Evolutionary conservation across 192 early-diverging fungal species (phyloP), one percentile per base, ranked within the genome.

Genomic region (Backusella sp.): DNA sequence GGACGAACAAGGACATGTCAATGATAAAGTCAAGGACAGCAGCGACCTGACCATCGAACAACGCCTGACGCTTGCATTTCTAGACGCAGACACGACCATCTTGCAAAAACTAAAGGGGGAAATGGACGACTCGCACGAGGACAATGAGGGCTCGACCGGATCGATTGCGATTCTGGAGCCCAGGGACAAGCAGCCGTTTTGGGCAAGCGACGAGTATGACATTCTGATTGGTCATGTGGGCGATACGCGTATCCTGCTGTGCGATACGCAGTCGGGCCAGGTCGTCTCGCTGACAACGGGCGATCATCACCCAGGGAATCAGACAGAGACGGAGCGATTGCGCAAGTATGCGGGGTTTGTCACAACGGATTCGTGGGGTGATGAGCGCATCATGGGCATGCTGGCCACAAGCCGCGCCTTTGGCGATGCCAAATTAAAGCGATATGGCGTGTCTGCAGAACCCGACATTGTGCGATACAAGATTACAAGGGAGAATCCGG

Each of bases 351-450:
- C 90, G 3, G 91, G 90, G 0, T 93, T 89, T 79, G 87, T 93
- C 32, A 92, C 86, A 21, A 90, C 91, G 23, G 92, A 93, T 78
- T 93, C 92, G 4, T 93, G 89, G 83, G 92, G 92, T 53, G 89
- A 91, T 77, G 90, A 92, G 73, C 85, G 90, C 52, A 87, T 90
- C 17, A 80, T 93, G 81, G 92, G 91, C 0, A 80, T 80, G 37
- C 76, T 93, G 34, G 91, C 91, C 7, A 91, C 86, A 34, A 91
- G 89, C 32, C 85, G 92, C 15, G 88, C 92, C 4, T 84, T 93
- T 79, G 92, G 92, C 34, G 92, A 93, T 82, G 83, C 87, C 36
- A 84, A 87, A 73, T 81, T 91, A 62, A 93, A 93, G 80, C 85
- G 84, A 19, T 93, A 86, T 76, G 92, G 92, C 4, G 90, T 93